Base-by-base conservation (phyloP, 2,329 filamentous ascomycete genomes). In the Arthrinium puccinioides region DNA sequence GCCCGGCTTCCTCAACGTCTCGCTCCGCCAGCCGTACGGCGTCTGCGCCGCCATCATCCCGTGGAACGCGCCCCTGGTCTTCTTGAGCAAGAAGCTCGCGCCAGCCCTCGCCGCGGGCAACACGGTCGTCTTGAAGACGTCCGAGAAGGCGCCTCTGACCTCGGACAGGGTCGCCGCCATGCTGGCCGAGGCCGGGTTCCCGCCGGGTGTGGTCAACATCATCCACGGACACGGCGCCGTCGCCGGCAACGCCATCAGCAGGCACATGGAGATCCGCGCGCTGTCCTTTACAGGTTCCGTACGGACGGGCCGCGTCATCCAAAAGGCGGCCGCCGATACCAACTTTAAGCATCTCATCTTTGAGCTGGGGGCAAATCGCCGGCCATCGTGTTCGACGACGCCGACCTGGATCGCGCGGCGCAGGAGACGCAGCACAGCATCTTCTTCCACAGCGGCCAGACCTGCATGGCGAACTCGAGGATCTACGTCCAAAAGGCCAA, bases 21-120 rank as follows among this genome's bases (percentile, higher is more conserved):
- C 41, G 13, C 34, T 44, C 14, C 37, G 40, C 21, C 39, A 44
- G 40, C 42, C 42, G 7, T 42, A 39, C 32, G 42, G 42, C 13
- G 42, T 44, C 9, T 38, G 37, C 40, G 42, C 39, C 20, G 39
- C 39, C 30, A 42, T 44, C 37, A 44, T 44, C 42, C 84, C 84
- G 8, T 90, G 84, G 82, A 90, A 90, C 57, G 87, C 83, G 47
- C 85, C 86, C 2, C 67, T 90, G 2, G 69, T 72, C 15, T 88
- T 89, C 76, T 82, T 82, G 13, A 79, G 78, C 5, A 84, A 82
- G 81, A 87, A 87, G 55, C 69, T 88, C 45, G 84, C 81, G 15
- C 84, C 84, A 11, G 77, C 77, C n/a, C 54, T 82, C 28, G 74
- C 75, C 36, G 73, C 74, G 44, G 78, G 78, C 41, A 82, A 82